Percentiles rank a stretch among this genome's conserved stretches.
These are phyloP conservation scores for Cercospora sesami DNA, from an alignment of 2,329 filamentous ascomycete genomes.

Conservation along the genomic window DNA sequence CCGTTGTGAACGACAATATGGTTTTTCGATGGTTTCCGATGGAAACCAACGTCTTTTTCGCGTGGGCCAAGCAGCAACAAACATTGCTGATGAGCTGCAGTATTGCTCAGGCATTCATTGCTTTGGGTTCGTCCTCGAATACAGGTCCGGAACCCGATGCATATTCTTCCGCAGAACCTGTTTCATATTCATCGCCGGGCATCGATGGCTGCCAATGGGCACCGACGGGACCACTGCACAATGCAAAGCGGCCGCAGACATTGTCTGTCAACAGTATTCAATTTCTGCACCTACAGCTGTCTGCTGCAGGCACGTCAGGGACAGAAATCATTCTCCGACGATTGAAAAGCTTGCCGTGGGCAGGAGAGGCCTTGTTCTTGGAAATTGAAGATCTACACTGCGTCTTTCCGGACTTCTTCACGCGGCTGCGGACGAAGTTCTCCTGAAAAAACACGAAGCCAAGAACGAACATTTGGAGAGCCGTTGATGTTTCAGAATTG, in stretches of 20 bases:
- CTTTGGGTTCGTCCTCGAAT: background rate
- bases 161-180: background rate
- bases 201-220: background rate
- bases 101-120: background rate
- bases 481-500: background rate
- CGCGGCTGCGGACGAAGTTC: background rate
- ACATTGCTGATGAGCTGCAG: background rate
- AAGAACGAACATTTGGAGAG: background rate
- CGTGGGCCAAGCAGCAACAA: background rate
- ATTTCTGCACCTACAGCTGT: background rate
- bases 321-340: background rate
- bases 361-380: background rate
- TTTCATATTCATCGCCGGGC: background rate
- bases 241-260: background rate
- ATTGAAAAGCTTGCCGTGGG: background rate
- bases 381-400: background rate
- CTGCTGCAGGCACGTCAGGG: background rate
- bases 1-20: background rate
- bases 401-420: slow-evolving; percentile 5
- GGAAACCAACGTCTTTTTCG: background rate
- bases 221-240: background rate
- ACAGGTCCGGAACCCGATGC: background rate
- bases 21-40: background rate
- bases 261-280: background rate
- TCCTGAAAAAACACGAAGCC: background rate